Conservation (phyloP, 176 grass and related monocot genomes). For the Musa schizocarpa region DNA sequence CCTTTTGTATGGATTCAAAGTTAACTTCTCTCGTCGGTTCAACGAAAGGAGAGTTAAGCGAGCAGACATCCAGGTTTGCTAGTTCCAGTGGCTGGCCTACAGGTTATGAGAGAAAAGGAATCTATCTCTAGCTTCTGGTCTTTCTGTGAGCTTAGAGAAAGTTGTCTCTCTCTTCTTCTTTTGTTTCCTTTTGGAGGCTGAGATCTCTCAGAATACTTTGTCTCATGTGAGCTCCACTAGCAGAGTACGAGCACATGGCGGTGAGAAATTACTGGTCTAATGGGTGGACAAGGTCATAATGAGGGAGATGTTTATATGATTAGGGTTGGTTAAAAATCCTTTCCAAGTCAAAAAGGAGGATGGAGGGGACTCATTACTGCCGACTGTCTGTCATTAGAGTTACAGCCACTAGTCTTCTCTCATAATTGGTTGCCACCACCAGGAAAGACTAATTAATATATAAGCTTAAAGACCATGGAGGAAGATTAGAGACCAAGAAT, state of each 20-base stretch:
- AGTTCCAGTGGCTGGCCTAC: conserved; percentile 9
- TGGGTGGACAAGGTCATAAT: conserved; percentile 6
- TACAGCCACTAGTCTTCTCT: background rate
- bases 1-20: conserved; percentile 4
- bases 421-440: conserved; percentile 9
- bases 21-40: background rate
- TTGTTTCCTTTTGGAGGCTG: conserved; percentile 1
- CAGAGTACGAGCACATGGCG: conserved; percentile 26
- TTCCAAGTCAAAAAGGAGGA: background rate
- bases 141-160: conserved; percentile 8
- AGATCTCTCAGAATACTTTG: conserved; percentile 18
- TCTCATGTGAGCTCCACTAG: conserved; percentile 39
- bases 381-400: background rate
- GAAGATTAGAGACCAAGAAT: background rate
- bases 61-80: background rate
- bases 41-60: conserved; percentile 18
- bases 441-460: conserved; percentile 2
- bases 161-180: background rate
- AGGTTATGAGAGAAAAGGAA: background rate
- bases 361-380: background rate
- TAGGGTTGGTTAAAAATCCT: conserved; percentile 9
- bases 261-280: conserved; percentile 6
- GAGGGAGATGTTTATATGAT: conserved; percentile 12
- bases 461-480: background rate
- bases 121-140: conserved; percentile 26